phyloP scores from a whole-genome alignment of 805 yeast species.

The Kodamaea hsintzibuensis region DNA sequence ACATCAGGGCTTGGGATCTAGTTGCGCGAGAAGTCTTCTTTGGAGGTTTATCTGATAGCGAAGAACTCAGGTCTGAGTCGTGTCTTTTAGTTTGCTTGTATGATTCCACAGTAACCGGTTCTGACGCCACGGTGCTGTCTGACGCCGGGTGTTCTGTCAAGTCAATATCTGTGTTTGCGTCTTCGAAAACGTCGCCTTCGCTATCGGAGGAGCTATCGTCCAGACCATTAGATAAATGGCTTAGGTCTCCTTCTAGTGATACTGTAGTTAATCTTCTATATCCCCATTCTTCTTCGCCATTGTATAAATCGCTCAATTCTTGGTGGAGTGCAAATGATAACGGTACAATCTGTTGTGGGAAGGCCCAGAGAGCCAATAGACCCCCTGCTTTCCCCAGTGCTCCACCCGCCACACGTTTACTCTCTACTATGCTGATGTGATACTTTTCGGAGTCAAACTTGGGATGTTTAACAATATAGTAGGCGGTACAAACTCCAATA shows the following conservation, averaged over 20 bases:
- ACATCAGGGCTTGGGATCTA: conserved; percentile 14
- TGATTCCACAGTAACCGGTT: conserved; percentile 6
- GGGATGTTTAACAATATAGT: conserved; percentile 81
- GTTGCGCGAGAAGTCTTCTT: conserved; percentile 41
- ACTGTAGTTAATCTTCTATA: conserved; percentile 86
- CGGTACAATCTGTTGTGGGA: conserved; percentile 92
- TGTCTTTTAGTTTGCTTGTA: conserved; percentile 15
- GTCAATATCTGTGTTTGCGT: background rate
- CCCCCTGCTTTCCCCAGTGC: conserved; percentile 99
- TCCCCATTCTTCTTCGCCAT: conserved; percentile 92
- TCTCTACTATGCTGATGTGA: conserved; percentile 83
- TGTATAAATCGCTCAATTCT: conserved; percentile 71
- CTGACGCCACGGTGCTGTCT: background rate
- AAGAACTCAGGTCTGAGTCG: conserved; percentile 16
- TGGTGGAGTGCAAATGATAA: conserved; percentile 84
- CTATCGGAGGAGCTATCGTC: conserved; percentile 26
- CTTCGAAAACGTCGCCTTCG: conserved; percentile 11
- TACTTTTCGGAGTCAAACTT: conserved; percentile 68
- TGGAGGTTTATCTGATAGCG: conserved; percentile 27
- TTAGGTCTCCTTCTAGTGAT: conserved; percentile 80
- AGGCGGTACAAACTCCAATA: conserved; percentile 94
- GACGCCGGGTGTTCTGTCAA: background rate
- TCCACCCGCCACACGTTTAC: conserved; percentile 93
- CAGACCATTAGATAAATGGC: conserved; percentile 22
- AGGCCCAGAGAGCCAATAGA: conserved; percentile 91